A percentile compares a stretch with the other conserved stretches of the same genome.
phyloP scores from a whole-genome alignment of 2,329 filamentous ascomycete genomes.

The Microsporum canis region DNA sequence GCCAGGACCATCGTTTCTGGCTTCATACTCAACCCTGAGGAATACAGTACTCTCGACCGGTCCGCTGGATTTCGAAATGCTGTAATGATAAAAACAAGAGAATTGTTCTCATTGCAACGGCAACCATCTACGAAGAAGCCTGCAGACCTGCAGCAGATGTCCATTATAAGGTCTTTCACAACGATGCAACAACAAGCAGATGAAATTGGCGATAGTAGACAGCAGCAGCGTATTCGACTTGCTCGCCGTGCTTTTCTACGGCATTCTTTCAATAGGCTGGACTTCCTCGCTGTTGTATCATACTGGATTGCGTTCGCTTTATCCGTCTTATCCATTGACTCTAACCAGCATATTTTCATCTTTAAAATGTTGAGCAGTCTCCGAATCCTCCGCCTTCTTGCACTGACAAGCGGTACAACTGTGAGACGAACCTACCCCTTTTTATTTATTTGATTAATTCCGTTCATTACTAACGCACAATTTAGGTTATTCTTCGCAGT shows the following conservation, averaged over 20 bases:
- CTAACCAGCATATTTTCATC: conserved; percentile 62
- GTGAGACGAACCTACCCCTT: conserved; percentile 40
- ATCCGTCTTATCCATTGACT: conserved; percentile 57
- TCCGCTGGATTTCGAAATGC: conserved; percentile 62
- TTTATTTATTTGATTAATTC: neutral
- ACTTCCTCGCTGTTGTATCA: conserved; percentile 87
- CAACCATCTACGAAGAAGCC: conserved; percentile 52
- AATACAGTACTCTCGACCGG: conserved; percentile 84
- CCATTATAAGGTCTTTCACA: conserved; percentile 67
- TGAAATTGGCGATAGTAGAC: conserved; percentile 50
- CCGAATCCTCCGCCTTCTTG: conserved; percentile 79
- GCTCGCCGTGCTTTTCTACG: conserved; percentile 85
- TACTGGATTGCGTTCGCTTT: conserved; percentile 87
- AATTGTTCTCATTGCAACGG: conserved; percentile 70
- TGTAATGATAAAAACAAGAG: conserved; percentile 62
- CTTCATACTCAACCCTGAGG: conserved; percentile 75
- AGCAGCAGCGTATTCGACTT: conserved; percentile 73
- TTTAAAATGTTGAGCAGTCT: conserved; percentile 96
- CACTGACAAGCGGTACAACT: conserved; percentile 84
- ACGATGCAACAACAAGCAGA: conserved; percentile 53
- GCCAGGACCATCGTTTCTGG: conserved; percentile 86
- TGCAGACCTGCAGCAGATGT: conserved; percentile 33
- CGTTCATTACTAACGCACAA: conserved; percentile 12
- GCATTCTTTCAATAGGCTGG: conserved; percentile 89
- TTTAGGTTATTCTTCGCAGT: conserved; percentile 79